Evolutionary conservation across 768 basidiomycete species (phyloP).

Genomic region (Termitomyces sp.): DNA sequence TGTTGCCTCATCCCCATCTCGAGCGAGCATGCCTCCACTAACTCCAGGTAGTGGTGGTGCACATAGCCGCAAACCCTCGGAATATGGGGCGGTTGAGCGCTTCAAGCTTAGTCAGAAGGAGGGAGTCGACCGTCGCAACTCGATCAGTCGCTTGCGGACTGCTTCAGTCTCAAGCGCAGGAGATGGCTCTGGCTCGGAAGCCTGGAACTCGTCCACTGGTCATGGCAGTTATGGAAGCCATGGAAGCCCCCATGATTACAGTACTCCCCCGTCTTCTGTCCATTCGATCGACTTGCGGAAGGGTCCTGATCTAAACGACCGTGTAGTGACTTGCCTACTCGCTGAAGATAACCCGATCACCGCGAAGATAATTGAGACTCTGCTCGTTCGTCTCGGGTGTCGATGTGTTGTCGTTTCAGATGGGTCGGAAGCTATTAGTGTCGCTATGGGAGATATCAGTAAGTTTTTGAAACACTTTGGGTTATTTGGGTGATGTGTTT

Average conservation of each 20-base stretch:
- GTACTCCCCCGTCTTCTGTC: conserved; percentile 82
- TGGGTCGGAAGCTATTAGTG: conserved; percentile 95
- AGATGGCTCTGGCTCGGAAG: conserved; percentile 75
- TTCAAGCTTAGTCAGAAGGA: conserved; percentile 85
- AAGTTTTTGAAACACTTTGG: conserved; percentile 31
- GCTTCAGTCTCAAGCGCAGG: conserved; percentile 83
- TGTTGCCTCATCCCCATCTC: conserved; percentile 85
- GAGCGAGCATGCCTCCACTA: conserved; percentile 65
- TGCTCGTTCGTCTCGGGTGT: conserved; percentile 91
- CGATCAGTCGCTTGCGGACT: conserved; percentile 84
- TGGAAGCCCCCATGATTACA: conserved; percentile 38
- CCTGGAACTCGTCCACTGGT: conserved; percentile 59
- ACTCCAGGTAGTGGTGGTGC: conserved; percentile 61
- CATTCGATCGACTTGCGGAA: conserved; percentile 78
- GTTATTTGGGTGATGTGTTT: background rate
- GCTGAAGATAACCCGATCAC: conserved; percentile 99
- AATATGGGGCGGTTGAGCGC: conserved; percentile 82
- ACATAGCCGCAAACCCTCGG: conserved; percentile 85
- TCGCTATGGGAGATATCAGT: conserved; percentile 98
- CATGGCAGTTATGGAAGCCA: conserved; percentile 42
- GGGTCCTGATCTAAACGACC: conserved; percentile 75
- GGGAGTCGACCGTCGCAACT: conserved; percentile 68
- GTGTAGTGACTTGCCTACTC: conserved; percentile 89
- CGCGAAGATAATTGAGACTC: conserved; percentile 93
- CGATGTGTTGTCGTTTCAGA: conserved; percentile 94